Base-by-base conservation (phyloP, 2,329 filamentous ascomycete species). In the Colletotrichum godetiae region DNA sequence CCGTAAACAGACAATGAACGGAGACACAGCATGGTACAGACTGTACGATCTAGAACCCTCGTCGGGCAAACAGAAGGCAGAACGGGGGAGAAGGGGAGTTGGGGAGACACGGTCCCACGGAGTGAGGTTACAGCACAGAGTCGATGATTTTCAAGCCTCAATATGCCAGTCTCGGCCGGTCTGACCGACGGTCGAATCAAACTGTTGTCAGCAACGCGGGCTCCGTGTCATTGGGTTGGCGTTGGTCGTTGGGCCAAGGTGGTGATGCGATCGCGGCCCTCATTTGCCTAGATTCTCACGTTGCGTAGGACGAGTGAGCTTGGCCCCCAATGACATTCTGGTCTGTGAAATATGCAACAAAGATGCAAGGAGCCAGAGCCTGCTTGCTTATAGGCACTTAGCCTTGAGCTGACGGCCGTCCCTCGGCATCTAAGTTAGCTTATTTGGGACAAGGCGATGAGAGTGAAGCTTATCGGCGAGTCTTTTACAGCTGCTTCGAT, bases 361-460 rank as follows among this genome's bases (percentile, higher is more conserved):
- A 59, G n/a, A 37, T 71, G 68, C 68, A 71, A 42, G 61, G 29
- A 71, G 55, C 27, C 62, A 24, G 68, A 71, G 68, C 68, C 68
- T 71, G 56, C 65, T 59, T 69, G 42, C 42, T 29, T 8, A 42
- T 42, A 42, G 13, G 37, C 37, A 42, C 37, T 15, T 49, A 56
- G 63, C 37, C n/a, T 24, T 33, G 37, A 24, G 42, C 42, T 27
- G 66, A 59, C 29, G 24, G 59, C 31, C 13, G 29, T 6, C 31
- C 19, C 42, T n/a, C 42, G 19, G 42, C 19, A 49, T 15, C 15
- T 49, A 10, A 12, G 10, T 15, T 15, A 13, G 12, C 60, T 29
- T 13, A 29, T 19, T n/a, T 52, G 27, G 59, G 24, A 49, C 11
- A 37, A 12, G 4, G 29, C n/a, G 27, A 55, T 4, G 42, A 19